Percentiles rank a stretch among this genome's conserved stretches.
Conservation (phyloP, 495 filamentous ascomycete species). For the Penicillium arizonense region DNA sequence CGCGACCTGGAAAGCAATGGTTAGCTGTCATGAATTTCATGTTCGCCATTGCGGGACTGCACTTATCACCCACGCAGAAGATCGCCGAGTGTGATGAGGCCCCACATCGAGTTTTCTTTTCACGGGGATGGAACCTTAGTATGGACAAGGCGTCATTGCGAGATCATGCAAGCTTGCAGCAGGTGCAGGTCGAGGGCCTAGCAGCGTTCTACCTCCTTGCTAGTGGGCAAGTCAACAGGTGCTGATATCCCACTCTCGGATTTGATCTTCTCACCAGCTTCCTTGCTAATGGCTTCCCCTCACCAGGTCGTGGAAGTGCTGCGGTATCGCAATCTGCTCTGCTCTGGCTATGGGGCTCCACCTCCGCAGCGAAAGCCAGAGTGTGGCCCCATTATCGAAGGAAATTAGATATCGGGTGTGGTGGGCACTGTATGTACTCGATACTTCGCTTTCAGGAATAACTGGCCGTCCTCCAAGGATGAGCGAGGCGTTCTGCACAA, state of each 20-base stretch:
- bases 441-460: conserved; percentile 53
- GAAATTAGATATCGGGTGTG: conserved; percentile 31
- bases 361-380: conserved; percentile 50
- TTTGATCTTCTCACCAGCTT: neutral
- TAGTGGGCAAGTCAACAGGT: conserved; percentile 62
- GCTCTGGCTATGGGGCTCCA: conserved; percentile 56
- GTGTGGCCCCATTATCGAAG: conserved; percentile 42
- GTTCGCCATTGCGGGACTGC: conserved; percentile 57
- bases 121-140: conserved; percentile 55
- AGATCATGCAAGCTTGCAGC: conserved; percentile 55
- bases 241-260: too few relatives aligned
- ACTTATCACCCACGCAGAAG: conserved; percentile 36
- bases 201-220: conserved; percentile 58
- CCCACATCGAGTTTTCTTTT: conserved; percentile 51
- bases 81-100: conserved; percentile 30
- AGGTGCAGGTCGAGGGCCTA: conserved; percentile 57
- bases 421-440: conserved; percentile 55
- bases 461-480: conserved; percentile 58
- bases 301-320: conserved; percentile 55
- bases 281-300: neutral
- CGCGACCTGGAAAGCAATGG: conserved; percentile 45
- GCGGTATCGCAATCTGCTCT: conserved; percentile 54
- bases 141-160: conserved; percentile 45
- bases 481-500: conserved; percentile 49
- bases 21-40: conserved; percentile 58